Conservation (phyloP, 169 alveolate genomes). For the Plasmodium gonderi region DNA sequence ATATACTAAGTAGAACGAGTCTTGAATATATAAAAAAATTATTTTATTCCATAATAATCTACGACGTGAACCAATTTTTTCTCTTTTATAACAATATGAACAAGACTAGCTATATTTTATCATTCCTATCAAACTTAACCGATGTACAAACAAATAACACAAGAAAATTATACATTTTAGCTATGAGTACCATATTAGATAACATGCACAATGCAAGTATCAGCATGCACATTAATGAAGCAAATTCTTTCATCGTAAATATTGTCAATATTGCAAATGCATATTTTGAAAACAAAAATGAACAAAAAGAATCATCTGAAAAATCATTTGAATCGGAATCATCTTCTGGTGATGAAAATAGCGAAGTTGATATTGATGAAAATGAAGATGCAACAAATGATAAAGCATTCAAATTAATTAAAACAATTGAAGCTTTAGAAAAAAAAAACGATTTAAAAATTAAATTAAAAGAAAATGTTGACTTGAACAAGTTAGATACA, state of each 20-base stretch:
- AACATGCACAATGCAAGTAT: conserved; percentile 34
- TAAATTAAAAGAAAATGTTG: conserved; percentile 44
- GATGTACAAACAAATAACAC: conserved; percentile 48
- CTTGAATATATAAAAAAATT: conserved; percentile 36
- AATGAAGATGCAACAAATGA: conserved; percentile 73
- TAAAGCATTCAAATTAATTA: conserved; percentile 59
- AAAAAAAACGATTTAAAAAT: conserved; percentile 62
- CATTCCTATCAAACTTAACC: conserved; percentile 10
- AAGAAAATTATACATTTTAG: conserved; percentile 39
- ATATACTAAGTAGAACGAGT: conserved; percentile 54
- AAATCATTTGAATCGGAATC: conserved; percentile 61
- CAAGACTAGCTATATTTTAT: conserved; percentile 21
- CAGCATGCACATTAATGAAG: conserved; percentile 36
- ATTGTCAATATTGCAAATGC: conserved; percentile 37
- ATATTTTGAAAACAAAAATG: conserved; percentile 36
- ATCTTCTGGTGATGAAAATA: conserved; percentile 57
- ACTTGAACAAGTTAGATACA: conserved; percentile 4
- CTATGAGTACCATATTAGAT: conserved; percentile 58
- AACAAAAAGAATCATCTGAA: conserved; percentile 1
- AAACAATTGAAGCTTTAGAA: conserved; percentile 72
- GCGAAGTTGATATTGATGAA: conserved; percentile 69
- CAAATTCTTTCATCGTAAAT: conserved; percentile 29
- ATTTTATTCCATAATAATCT: conserved; percentile 50
- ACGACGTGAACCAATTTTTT: conserved; percentile 37
- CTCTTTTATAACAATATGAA: conserved; percentile 38